Base-by-base conservation (phyloP, 108 stramenopile genomes). In the Pinguiococcus pyrenoidosus region DNA sequence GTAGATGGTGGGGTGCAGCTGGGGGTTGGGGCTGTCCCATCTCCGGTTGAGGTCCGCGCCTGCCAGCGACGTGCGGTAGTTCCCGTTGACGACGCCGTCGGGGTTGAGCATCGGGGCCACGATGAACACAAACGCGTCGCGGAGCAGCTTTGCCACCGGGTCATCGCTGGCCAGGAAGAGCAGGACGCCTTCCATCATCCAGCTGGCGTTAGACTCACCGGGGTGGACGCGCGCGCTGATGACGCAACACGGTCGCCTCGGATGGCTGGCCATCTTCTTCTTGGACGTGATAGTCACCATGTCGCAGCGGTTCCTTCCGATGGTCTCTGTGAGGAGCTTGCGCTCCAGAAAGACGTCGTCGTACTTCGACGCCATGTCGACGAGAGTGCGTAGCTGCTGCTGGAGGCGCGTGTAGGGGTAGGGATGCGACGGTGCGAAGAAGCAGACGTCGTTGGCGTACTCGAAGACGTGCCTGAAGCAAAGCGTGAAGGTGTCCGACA, bases 31-130 rank as follows among this genome's bases (percentile, higher is more conserved):
- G 10, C 8, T 2, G 17, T 9, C 16, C 37, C 37, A 51, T 1
- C 27, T 10, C 3, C 75, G 44, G 36, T 77, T 77, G 22, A 77
- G 66, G 59, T 77, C 76, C 9, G 36, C 46, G 8, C 71, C 77
- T 12, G 71, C 53, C 8, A 76, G 39, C 6, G 56, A 69, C 54
- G 66, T 64, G 18, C 75, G 60, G 23, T 71, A 68, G 56, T 76
- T 76, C 14, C 75, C 75, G 32, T 67, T 30, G 32, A 76, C 58
- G 5, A 76, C 75, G 18, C 75, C 75, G 30, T 76, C 75, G 1
- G 73, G 73, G 32, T 76, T 76, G 23, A 76, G 62, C 73, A 76
- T 76, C 12, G 75, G 75, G 4, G 72, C 63, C 8, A 76, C 34
- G 25, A 62, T 71, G 55, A 76, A 72, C 14, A 76, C 46, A 33